phyloP scores from a whole-genome alignment of 164 flowering plant species.

The Annona squamosa region DNA sequence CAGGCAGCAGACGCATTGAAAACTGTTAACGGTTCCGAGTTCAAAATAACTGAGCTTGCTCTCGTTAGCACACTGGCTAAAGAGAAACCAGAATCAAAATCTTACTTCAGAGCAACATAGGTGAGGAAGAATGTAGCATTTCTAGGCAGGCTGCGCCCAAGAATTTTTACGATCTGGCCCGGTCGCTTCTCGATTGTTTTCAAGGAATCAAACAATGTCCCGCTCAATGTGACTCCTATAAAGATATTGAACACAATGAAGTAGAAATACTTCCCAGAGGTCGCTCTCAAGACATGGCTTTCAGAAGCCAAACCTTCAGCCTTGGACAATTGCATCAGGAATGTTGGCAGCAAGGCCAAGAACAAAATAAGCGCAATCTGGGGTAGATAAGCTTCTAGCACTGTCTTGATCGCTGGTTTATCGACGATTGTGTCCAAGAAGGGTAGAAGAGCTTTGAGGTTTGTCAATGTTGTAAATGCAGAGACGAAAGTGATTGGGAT shows the following conservation, averaged over 20 bases:
- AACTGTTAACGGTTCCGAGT: too few species aligned
- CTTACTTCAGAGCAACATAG: constrained; percentile 90
- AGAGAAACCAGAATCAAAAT: too few species aligned
- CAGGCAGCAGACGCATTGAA: too few species aligned
- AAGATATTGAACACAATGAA: constrained; percentile 81
- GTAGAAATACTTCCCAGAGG: constrained; percentile 92
- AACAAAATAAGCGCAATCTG: constrained; percentile 81
- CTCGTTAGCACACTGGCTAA: too few species aligned
- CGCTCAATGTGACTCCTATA: constrained; percentile 81
- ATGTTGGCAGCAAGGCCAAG: constrained; percentile 69
- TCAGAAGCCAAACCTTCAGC: constrained; percentile 72
- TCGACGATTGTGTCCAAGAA: constrained; percentile 64
- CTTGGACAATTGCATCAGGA: constrained; percentile 74
- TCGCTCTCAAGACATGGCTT: constrained; percentile 75
- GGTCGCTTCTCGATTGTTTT: constrained; percentile 55
- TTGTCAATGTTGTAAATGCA: constrained; percentile 74
- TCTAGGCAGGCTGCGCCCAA: constrained; percentile 60
- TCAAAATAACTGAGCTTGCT: too few species aligned
- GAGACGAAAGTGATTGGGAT: constrained; percentile 75
- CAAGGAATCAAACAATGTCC: constrained; percentile 51
- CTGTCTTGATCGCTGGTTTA: constrained; percentile 38
- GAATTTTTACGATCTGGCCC: constrained; percentile 20
- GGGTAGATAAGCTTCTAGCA: constrained; percentile 82
- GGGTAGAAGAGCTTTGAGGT: constrained; percentile 61
- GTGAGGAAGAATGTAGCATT: constrained; percentile 93